A percentile compares a stretch with the other conserved stretches of the same genome.
These are phyloP conservation scores for Helotiales sp. DNA, from an alignment of 2,329 filamentous ascomycete species.

Conservation along the genomic window DNA sequence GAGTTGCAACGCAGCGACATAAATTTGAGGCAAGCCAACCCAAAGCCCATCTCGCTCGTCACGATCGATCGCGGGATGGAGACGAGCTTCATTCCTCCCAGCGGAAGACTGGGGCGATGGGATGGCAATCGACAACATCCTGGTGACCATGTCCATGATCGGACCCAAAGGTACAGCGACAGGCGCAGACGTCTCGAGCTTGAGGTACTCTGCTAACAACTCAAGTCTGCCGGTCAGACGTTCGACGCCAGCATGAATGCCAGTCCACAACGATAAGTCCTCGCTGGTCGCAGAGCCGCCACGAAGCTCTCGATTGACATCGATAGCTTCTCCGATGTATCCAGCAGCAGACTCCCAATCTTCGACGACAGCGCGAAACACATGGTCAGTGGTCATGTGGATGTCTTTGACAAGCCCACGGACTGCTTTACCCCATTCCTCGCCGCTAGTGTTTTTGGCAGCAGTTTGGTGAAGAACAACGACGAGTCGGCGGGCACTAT, in stretches of 20 bases:
- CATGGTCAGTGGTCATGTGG: constrained; percentile 74
- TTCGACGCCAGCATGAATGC: constrained; percentile 74
- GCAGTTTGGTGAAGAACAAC: constrained; percentile 79
- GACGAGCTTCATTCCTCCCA: constrained; percentile 49
- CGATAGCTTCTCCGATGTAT: constrained; percentile 50
- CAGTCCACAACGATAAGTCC: constrained; percentile 72
- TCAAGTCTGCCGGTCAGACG: constrained; percentile 69
- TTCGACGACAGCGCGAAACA: constrained; percentile 80
- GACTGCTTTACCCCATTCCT: constrained; percentile 78
- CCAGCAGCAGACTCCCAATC: constrained; percentile 75
- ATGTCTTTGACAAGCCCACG: constrained; percentile 64
- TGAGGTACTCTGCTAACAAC: constrained; percentile 67
- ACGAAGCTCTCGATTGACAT: constrained; percentile 52
- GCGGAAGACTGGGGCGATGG: constrained; percentile 38
- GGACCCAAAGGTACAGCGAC: constrained; percentile 71
- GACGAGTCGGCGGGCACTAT: constrained; percentile 66
- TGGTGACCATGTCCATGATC: constrained; percentile 70
- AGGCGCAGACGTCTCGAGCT: constrained; percentile 65
- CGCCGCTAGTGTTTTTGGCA: constrained; percentile 75
- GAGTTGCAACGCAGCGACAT: constrained; percentile 71
- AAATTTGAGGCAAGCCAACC: constrained; percentile 73
- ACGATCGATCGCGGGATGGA: constrained; percentile 74
- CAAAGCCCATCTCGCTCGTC: constrained; percentile 85
- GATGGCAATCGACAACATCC: constrained; percentile 70
- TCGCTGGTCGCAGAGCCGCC: constrained; percentile 54